Evolutionary conservation across 2,329 filamentous ascomycete genomes (phyloP), one percentile per base, ranked within the genome.

Genomic region (Talaromyces sp.): DNA sequence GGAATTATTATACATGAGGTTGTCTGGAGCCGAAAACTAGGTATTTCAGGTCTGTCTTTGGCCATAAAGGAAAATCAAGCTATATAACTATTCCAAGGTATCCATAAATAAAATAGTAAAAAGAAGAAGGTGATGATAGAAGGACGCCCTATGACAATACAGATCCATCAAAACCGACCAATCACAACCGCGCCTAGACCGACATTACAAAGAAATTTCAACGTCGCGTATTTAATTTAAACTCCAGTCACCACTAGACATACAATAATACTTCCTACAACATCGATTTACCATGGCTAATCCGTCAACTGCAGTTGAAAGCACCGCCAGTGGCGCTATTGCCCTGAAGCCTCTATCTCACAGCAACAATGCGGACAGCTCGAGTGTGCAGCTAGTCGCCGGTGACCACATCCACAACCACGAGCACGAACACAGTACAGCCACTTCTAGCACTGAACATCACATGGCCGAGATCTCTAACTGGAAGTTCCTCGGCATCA

Each of bases 401-500:
- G 33, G 33, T 23, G 23, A 23, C 23, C 23, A 23, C 23, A 23
- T 23, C 36, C 36, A 7, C 36, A 14, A 40, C 5, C 36, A 7
- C 44, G 23, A 14, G 8, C 23, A 31, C 28, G 14, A 53, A 8
- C 16, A 53, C 30, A 53, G 27, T 10, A 52, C 56, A 18, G n/a
- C 56, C 16, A 28, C 14, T 23, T 23, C 30, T 9, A 44, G 18
- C 30, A 31, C 27, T 16, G 12, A 18, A n/a, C 31, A 33, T 7
- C 31, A 33, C 4, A 9, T n/a, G n/a, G 27, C n/a, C 14, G 34
- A 57, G 23, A 47, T 62, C 44, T 50, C 61, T n/a, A 28, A 50
- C n/a, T 62, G 52, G 56, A 52, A 40, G 23, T 52, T 59, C 40
- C 50, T 44, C 1, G 58, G 55, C 23, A 59, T 59, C 23, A 44